These are phyloP conservation scores for Syzygium oleosum DNA, from an alignment of 345 rosid species.

Conservation along the genomic window DNA sequence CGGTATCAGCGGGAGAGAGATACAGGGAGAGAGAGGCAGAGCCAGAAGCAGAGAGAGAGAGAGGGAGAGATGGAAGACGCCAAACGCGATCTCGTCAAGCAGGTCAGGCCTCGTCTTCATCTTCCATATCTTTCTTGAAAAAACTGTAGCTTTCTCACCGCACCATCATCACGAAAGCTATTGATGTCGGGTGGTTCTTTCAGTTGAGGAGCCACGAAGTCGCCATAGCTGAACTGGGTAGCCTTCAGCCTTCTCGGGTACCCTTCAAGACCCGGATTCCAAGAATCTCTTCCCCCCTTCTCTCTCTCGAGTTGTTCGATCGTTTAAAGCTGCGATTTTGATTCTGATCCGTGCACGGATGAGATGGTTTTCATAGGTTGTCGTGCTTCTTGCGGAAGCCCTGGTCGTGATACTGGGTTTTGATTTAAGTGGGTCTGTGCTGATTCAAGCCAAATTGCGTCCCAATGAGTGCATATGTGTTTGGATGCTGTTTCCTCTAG, in stretches of 20 bases:
- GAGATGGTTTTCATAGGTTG: not conserved
- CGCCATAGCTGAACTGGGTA: slow-evolving; percentile 34
- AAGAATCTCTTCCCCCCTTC: not conserved
- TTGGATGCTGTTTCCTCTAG: not conserved
- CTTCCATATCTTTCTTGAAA: not conserved
- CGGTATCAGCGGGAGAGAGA: not conserved
- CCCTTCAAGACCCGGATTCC: not conserved
- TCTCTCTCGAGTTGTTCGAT: not conserved
- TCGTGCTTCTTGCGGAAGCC: not conserved
- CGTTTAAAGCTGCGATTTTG: not conserved
- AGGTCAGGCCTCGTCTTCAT: not conserved
- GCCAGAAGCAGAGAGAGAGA: not conserved
- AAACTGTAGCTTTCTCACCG: not conserved
- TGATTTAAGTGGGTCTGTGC: not conserved
- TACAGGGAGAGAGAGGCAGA: not conserved
- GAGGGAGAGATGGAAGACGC: not conserved
- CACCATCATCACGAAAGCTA: not conserved
- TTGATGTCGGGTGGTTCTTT: not conserved
- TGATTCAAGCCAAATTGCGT: not conserved
- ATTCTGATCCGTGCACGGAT: not conserved
- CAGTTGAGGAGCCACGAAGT: slow-evolving; percentile 40
- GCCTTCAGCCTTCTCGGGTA: slow-evolving; percentile 31
- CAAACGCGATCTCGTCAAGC: not conserved
- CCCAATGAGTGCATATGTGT: not conserved
- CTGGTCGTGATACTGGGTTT: not conserved